Conservation (phyloP, 495 filamentous ascomycete species). For the Margaritispora aquatica region DNA sequence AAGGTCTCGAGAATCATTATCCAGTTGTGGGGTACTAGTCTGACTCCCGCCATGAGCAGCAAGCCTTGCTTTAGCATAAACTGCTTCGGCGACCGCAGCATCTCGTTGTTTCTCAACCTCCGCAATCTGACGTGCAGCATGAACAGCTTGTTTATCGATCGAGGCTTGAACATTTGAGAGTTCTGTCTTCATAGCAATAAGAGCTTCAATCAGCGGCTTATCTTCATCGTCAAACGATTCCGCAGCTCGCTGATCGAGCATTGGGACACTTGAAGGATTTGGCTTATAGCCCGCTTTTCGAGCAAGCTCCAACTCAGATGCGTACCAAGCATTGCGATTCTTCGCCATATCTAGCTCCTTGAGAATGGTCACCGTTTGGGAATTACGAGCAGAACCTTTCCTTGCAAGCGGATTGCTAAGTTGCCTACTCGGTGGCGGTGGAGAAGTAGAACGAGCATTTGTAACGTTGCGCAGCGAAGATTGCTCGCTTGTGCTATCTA, state of each 20-base stretch:
- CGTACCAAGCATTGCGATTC: slow-evolving; percentile 92
- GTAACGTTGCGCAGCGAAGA: slow-evolving; percentile 33
- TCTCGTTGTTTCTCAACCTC: slow-evolving; percentile 92
- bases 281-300: slow-evolving; percentile 80
- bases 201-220: slow-evolving; percentile 83
- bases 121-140: slow-evolving; percentile 82
- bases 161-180: slow-evolving; percentile 77
- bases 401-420: slow-evolving; percentile 42
- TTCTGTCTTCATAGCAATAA: slow-evolving; percentile 83
- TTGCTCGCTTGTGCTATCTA: slow-evolving; percentile 41
- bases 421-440: slow-evolving; percentile 44
- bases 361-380: slow-evolving; percentile 55
- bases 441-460: slow-evolving; percentile 39
- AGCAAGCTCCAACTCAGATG: slow-evolving; percentile 86
- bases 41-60: slow-evolving; percentile 75
- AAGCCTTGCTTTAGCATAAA: slow-evolving; percentile 89
- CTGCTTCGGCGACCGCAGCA: slow-evolving; percentile 83
- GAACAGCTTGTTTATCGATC: slow-evolving; percentile 75
- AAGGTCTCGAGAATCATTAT: slow-evolving; percentile 48
- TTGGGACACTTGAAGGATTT: slow-evolving; percentile 62
- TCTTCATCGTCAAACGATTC: slow-evolving; percentile 87
- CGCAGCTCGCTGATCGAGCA: slow-evolving; percentile 65
- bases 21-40: slow-evolving; percentile 63
- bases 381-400: slow-evolving; percentile 45
- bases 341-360: slow-evolving; percentile 80